Evolutionary conservation across 768 basidiomycete genomes (phyloP), one percentile per base, ranked within the genome.

Genomic region (Pleurotus djamor): DNA sequence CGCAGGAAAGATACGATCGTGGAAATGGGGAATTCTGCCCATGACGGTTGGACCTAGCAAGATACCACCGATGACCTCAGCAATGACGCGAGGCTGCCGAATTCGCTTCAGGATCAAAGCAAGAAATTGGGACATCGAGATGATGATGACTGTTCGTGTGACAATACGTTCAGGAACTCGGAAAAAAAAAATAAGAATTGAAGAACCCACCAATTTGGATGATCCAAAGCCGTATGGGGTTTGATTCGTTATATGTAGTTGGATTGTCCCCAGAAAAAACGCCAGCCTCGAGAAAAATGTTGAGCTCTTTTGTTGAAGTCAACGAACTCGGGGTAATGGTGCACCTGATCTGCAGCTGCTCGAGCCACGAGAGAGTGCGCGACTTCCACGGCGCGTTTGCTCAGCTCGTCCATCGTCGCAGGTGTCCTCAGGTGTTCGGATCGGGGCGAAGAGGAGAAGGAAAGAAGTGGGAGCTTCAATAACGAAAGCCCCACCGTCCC

Each of bases 61-160:
- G 63, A 98, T 86, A 17, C 96, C 96, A 0, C 88, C 93, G 58
- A 98, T 84, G 60, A 97, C 89, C 70, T 98, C 96, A 44, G 94
- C 87, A 55, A 97, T 94, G 60, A 98, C 96, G n/a, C 88, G 80
- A 1, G 96, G 96, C 67, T 98, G 96, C 4, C 84, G 86, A 37
- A 96, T 84, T 58, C 80, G 86, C 6, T 76, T 71, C 17, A 97
- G 78, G 52, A 83, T 59, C 16, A 91, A 71, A 0, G 84, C 79
- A 8, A 98, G 83, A 4, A 89, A 59, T 67, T 95, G 91, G 38
- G 87, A 85, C 80, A 94, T 86, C 36, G 73, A 73, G 59, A 97
- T 80, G 75, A 98, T 94, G 64, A 98, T 44, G 28, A 48, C 28
- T 64, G 52, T 41, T 38, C 21, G 35, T 60, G 37, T 51, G 51